These are phyloP conservation scores for Lecanicillium sp. DNA, from an alignment of 2,329 filamentous ascomycete genomes.

Conservation along the genomic window DNA sequence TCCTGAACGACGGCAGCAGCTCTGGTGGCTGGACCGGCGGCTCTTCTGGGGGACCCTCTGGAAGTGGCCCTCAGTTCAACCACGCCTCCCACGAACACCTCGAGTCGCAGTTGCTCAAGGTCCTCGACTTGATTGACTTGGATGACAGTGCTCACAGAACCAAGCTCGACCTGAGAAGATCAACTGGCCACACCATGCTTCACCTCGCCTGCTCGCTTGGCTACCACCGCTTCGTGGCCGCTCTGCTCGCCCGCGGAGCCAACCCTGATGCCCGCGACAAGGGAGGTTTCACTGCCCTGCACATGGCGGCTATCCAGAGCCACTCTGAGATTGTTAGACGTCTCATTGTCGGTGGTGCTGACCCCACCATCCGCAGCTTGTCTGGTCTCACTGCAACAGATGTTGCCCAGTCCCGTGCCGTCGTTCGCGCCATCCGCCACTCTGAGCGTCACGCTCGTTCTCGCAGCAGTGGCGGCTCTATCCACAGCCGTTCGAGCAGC, in stretches of 20 bases:
- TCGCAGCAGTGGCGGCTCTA: conserved; percentile 60
- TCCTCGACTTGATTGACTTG: conserved; percentile 72
- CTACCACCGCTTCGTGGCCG: conserved; percentile 68
- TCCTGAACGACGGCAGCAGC: conserved; percentile 45
- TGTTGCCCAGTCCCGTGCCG: conserved; percentile 59
- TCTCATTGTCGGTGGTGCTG: conserved; percentile 66
- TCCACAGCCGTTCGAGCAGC: conserved; percentile 59
- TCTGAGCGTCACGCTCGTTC: conserved; percentile 59
- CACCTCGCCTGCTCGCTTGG: conserved; percentile 73
- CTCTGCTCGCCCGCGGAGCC: conserved; percentile 70
- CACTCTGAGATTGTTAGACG: conserved; percentile 70
- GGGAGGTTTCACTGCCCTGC: conserved; percentile 75
- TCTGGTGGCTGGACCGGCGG: conserved; percentile 39
- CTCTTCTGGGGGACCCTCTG: conserved; percentile 33
- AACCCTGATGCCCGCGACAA: conserved; percentile 69
- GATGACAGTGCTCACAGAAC: conserved; percentile 65
- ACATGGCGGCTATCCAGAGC: conserved; percentile 72
- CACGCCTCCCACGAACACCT: conserved; percentile 45
- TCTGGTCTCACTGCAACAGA: conserved; percentile 67
- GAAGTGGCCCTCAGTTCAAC: conserved; percentile 38
- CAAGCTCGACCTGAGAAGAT: conserved; percentile 57
- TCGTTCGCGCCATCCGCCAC: conserved; percentile 57
- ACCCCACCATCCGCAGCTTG: conserved; percentile 62
- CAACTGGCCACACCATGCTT: conserved; percentile 73
- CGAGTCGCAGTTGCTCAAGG: conserved; percentile 63